Conservation (phyloP, 345 rosid species). For the Odontarrhena argentea region DNA sequence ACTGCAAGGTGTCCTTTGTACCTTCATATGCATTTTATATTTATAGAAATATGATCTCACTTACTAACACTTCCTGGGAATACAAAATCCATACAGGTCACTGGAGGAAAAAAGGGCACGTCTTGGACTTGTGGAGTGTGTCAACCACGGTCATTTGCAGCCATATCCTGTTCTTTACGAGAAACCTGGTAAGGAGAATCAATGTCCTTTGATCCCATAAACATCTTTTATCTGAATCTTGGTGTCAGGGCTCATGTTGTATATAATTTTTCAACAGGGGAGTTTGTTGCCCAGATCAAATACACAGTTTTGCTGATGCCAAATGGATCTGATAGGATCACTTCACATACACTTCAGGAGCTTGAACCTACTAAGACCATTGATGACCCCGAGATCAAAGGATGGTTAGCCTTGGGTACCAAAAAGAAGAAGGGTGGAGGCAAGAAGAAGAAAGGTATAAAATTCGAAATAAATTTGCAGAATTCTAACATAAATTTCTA, state of each 20-base stretch:
- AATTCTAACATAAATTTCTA: neutral
- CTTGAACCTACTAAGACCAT: conserved; percentile 68
- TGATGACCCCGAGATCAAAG: conserved; percentile 94
- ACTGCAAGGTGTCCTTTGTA: conserved; percentile 67
- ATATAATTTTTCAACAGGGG: conserved; percentile 50
- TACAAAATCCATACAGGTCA: conserved; percentile 50
- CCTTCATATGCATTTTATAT: neutral
- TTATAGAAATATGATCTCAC: neutral
- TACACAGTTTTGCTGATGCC: conserved; percentile 96
- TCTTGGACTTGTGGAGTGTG: conserved; percentile 92
- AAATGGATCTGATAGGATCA: conserved; percentile 90
- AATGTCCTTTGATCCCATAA: neutral
- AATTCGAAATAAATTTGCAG: neutral
- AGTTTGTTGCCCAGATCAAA: conserved; percentile 84
- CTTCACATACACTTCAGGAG: conserved; percentile 79
- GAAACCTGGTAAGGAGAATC: conserved; percentile 66
- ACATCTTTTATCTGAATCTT: neutral
- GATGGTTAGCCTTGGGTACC: conserved; percentile 89
- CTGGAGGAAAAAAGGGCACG: conserved; percentile 98
- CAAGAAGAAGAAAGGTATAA: conserved; percentile 93
- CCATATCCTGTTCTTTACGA: conserved; percentile 97
- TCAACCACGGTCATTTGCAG: conserved; percentile 92
- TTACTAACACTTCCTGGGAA: neutral
- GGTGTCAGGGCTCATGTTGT: neutral
- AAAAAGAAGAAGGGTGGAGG: conserved; percentile 98